Evolutionary conservation across 345 rosid species (phyloP).

Genomic region (Cochlearia excelsa): DNA sequence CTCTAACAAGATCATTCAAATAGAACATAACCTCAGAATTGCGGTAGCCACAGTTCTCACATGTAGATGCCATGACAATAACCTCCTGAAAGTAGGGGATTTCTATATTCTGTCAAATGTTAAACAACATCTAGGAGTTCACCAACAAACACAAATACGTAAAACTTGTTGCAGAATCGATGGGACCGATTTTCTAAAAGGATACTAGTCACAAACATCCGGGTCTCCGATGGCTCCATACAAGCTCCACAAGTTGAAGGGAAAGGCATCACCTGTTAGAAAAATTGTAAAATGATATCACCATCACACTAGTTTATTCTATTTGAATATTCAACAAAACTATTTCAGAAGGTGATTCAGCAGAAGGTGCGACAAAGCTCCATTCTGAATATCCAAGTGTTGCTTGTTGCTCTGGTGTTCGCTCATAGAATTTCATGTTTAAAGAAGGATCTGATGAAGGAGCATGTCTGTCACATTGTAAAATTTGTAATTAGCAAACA

Average conservation of each 20-base stretch:
- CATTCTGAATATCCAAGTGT: conserved; percentile 59
- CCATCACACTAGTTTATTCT: background rate
- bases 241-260: conserved; percentile 52
- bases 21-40: conserved; percentile 75
- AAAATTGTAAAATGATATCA: background rate
- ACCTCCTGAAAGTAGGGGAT: conserved; percentile 98
- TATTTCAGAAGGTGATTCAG: conserved; percentile 48
- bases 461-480: conserved; percentile 54
- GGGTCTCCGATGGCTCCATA: conserved; percentile 40
- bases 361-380: conserved; percentile 31
- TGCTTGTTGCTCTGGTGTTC: conserved; percentile 84
- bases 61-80: conserved; percentile 93
- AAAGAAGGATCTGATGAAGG: conserved; percentile 82
- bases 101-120: conserved; percentile 51
- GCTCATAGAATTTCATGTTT: conserved; percentile 72
- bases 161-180: conserved; percentile 1
- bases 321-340: background rate
- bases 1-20: conserved; percentile 8
- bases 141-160: conserved; percentile 17
- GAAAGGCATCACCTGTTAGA: conserved; percentile 46
- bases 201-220: conserved; percentile 54
- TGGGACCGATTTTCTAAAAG: conserved; percentile 32
- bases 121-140: conserved; percentile 30
- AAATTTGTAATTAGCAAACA: conserved; percentile 5
- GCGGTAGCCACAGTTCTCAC: conserved; percentile 88